phyloP scores from a whole-genome alignment of 1,139 yeast genomes.

The Pichia sp. region DNA sequence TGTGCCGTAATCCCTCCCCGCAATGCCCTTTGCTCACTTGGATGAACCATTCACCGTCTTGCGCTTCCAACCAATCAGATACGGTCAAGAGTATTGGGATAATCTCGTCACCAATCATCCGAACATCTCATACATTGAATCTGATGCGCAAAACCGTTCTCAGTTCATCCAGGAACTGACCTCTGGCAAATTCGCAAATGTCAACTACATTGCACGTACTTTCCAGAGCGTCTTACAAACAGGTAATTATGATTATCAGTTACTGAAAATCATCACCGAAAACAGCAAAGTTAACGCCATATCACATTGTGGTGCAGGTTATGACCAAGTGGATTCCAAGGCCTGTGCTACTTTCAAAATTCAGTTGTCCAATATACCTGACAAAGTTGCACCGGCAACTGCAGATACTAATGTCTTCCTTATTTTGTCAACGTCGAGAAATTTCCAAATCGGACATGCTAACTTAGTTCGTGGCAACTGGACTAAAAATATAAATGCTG shows the following conservation, averaged over 20 bases:
- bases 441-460: constrained; percentile 45
- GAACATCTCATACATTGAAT: constrained; percentile 34
- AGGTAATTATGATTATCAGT: constrained; percentile 72
- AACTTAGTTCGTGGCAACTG: constrained; percentile 52
- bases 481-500: constrained; percentile 36
- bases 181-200: constrained; percentile 40
- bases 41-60: constrained; percentile 46
- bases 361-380: constrained; percentile 67
- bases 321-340: constrained; percentile 68
- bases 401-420: constrained; percentile 73
- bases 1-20: too few species aligned
- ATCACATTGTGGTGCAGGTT: constrained; percentile 88
- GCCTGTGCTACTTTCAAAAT: constrained; percentile 43
- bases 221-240: constrained; percentile 36
- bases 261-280: constrained; percentile 51
- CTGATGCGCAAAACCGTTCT: constrained; percentile 31
- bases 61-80: constrained; percentile 47
- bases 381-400: constrained; percentile 68
- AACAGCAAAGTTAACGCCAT: constrained; percentile 48
- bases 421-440: constrained; percentile 59
- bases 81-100: constrained; percentile 53
- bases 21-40: constrained; percentile 6
- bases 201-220: constrained; percentile 39
- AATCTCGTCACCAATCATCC: constrained; percentile 39
- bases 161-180: constrained; percentile 48